Conservation (phyloP, 2,329 filamentous ascomycete species). For the Neofusicoccum umdonicola region DNA sequence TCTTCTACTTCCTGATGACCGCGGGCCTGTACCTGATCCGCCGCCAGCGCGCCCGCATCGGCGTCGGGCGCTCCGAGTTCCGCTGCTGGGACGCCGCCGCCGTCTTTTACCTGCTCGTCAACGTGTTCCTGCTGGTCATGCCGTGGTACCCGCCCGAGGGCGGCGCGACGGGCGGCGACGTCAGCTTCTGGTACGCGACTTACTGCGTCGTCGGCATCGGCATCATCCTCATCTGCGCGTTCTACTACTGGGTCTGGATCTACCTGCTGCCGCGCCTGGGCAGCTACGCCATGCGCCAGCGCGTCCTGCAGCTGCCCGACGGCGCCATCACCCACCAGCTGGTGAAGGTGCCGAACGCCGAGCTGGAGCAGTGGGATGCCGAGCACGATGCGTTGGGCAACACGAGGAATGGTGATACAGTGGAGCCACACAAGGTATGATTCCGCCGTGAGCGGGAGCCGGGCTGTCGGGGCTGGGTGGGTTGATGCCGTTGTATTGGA, state of each 20-base stretch:
- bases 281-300: slow-evolving; percentile 27
- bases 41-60: slow-evolving; percentile 49
- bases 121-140: slow-evolving; percentile 56
- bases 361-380: slow-evolving; percentile 30
- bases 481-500: no score
- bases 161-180: slow-evolving; percentile 19
- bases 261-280: slow-evolving; percentile 25
- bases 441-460: no score
- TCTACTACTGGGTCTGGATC: slow-evolving; percentile 33
- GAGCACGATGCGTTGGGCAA: slow-evolving; percentile 31
- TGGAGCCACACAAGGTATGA: not conserved
- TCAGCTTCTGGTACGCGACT: slow-evolving; percentile 49
- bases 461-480: no score
- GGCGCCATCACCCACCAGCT: slow-evolving; percentile 30
- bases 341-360: slow-evolving; percentile 25
- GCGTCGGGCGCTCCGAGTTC: slow-evolving; percentile 60
- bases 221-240: slow-evolving; percentile 33
- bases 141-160: slow-evolving; percentile 52
- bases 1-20: slow-evolving; percentile 59
- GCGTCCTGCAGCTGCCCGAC: slow-evolving; percentile 27
- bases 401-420: not conserved
- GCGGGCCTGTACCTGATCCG: slow-evolving; percentile 62
- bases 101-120: slow-evolving; percentile 54
- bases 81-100: slow-evolving; percentile 63
- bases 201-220: slow-evolving; percentile 55